Base-by-base conservation (phyloP, 306 rosid species). In the Vigna radiata region DNA sequence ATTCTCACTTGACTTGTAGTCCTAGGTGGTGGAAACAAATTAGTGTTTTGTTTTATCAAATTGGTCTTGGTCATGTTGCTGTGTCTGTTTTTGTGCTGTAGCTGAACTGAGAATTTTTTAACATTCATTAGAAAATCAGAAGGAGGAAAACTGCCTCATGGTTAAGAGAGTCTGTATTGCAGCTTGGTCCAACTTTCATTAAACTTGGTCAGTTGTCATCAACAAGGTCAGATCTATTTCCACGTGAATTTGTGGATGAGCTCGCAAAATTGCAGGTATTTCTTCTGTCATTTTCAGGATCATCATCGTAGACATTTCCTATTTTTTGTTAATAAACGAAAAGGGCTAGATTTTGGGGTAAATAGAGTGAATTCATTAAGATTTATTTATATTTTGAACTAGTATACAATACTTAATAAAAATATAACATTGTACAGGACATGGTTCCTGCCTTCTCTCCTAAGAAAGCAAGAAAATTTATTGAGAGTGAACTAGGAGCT, bases 121-220 rank as follows among this genome's bases (percentile, higher is more conserved):
- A 21, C 18, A 27, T 55, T 77, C 19, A 48, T 72, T 75, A 92
- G 97, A 87, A 87, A 87, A 82, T 58, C 18, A 86, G 96, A 78
- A 83, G 94, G 86, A 48, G 18, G 46, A 89, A 86, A 82, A 92
- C 96, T 6, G 97, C 97, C 15, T 87, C 91, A 21, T 92, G 97
- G 97, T 77, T 92, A 62, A 86, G 94, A 72, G 96, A 92, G 82
- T 0, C 85, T 31, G 96, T 89, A 66, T 82, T 92, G 79, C 97
- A 92, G 87, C 94, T 92, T 62, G 97, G 97, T 54, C 97, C 97
- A 29, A 92, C 97, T 8, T 92, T 92, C 82, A 92, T 92, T 75
- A 92, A 92, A 78, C 89, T 92, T 27, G 97, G 97, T 58, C 96
- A 92, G 82, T 79, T 92, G 59, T 90, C 92, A 7, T 92, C 96